A percentile compares a stretch with the other conserved stretches of the same genome.
Evolutionary conservation across 2,329 filamentous ascomycete genomes (phyloP).

Genomic region (Penicillium vulpinum): DNA sequence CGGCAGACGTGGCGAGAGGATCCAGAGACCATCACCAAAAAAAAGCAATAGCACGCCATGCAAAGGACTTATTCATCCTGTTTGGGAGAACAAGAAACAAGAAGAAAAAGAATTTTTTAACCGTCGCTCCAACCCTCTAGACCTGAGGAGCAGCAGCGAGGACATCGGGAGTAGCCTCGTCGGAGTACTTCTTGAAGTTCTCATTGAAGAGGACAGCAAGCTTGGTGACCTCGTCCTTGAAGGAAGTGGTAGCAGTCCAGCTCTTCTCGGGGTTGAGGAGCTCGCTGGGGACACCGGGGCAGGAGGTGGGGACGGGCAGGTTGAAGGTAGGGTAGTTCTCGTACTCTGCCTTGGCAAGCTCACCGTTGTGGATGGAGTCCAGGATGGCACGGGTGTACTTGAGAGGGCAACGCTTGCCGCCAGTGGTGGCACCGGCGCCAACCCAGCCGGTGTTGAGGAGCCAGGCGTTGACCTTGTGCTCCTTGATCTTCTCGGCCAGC

Average conservation of each 20-base stretch:
- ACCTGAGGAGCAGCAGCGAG: constrained; percentile 55
- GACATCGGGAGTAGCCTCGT: constrained; percentile 77
- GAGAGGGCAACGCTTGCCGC: constrained; percentile 93
- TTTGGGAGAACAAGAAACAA: constrained; percentile 23
- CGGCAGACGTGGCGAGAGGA: constrained; percentile 14
- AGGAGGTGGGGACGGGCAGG: constrained; percentile 89
- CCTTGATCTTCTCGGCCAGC: constrained; percentile 95
- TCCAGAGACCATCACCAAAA: constrained; percentile 18
- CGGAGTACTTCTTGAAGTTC: constrained; percentile 96
- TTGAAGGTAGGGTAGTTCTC: constrained; percentile 97
- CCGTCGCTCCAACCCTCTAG: constrained; percentile 16
- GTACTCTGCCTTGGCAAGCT: constrained; percentile 89
- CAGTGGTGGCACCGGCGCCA: constrained; percentile 83
- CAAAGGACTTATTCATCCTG: constrained; percentile 29
- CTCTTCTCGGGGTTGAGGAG: constrained; percentile 91
- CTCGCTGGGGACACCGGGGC: constrained; percentile 84
- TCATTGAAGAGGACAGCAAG: constrained; percentile 86
- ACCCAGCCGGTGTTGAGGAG: constrained; percentile 98
- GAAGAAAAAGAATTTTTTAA: constrained; percentile 25
- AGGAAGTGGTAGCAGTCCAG: constrained; percentile 82
- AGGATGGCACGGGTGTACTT: constrained; percentile 99
- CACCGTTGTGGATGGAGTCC: constrained; percentile 95
- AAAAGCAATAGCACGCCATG: constrained; percentile 33
- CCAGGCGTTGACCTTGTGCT: constrained; percentile 96
- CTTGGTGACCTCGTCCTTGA: constrained; percentile 86